Evolutionary conservation across 352 stramenopile genomes (phyloP), one percentile per base, ranked within the genome.

Genomic region (Globisporangium cederbergense): DNA sequence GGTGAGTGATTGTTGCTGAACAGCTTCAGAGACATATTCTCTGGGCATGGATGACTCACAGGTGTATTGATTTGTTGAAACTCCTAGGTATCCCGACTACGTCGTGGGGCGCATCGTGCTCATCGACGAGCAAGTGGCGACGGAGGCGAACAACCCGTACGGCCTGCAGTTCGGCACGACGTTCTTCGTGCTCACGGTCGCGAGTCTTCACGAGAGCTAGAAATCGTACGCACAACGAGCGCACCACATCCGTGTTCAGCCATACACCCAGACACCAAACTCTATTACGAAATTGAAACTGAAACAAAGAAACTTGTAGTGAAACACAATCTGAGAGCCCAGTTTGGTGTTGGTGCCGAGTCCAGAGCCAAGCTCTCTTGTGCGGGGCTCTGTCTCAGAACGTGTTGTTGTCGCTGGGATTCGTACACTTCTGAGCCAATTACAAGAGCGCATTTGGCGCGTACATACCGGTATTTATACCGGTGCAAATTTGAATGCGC

Each of bases 181-280:
- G 43, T 95, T 96, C 71, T 96, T 91, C 73, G 78, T 93, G 58
- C 71, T 96, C 70, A 96, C 88, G 34, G 88, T 96, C 60, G 75
- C 83, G 20, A 93, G 81, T 56, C 78, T 94, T 38, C 81, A 91
- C 73, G 86, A 94, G 71, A 90, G 73, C 59, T 93, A 76, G 89
- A 76, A 88, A 28, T 38, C n/a, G 8, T 30, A 2, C 25, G 1
- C 25, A 28, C 25, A 28, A 1, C 25, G 25, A 28, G 25, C 25
- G 25, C 25, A 28, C 25, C 25, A 28, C 25, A 28, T 28, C 25
- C 2, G 25, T 28, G 14, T n/a, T 14, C 9, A 13, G 10, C 32
- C 28, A 40, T 9, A 40, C 34, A 10, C 5, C 50, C 32, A 34
- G 2, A 36, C 50, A 57, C 32, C 38, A 1, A 36, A 36, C 32